A percentile compares a stretch with the other conserved stretches of the same genome.
phyloP scores from a whole-genome alignment of 129 eudicot genomes.

The Artemisia annua region DNA sequence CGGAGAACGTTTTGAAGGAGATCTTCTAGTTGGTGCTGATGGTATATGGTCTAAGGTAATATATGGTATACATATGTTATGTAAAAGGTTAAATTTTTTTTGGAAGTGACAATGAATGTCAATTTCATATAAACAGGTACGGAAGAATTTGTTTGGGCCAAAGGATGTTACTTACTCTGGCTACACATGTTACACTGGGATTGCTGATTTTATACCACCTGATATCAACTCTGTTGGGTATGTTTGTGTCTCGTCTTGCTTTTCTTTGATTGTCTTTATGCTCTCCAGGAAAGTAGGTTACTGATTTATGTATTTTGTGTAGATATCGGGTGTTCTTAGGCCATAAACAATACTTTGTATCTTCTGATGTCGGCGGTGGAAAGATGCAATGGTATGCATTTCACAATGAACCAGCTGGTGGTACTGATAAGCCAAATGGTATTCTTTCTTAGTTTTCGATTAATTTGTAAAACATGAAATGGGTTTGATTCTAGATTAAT shows the following conservation, averaged over 20 bases:
- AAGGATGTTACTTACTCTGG: conserved; percentile 81
- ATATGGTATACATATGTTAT: background rate
- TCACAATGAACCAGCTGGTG: conserved; percentile 90
- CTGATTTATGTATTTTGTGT: conserved; percentile 12
- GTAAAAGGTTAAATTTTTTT: background rate
- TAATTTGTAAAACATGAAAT: conserved; percentile 2
- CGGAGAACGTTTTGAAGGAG: conserved; percentile 85
- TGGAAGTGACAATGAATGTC: background rate
- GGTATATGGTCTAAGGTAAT: conserved; percentile 96
- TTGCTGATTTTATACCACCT: conserved; percentile 94
- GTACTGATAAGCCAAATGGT: conserved; percentile 68
- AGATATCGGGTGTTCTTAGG: conserved; percentile 98
- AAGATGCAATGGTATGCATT: conserved; percentile 99
- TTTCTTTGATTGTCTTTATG: background rate
- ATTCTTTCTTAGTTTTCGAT: conserved; percentile 24
- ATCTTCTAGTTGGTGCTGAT: conserved; percentile 98
- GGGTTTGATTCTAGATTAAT: conserved; percentile 2
- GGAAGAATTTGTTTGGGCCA: conserved; percentile 81
- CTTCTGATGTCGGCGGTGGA: conserved; percentile 98
- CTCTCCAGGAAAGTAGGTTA: background rate
- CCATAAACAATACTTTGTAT: conserved; percentile 96
- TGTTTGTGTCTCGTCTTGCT: conserved; percentile 6
- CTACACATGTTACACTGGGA: conserved; percentile 98
- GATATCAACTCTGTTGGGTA: conserved; percentile 96
- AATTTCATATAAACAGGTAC: conserved; percentile 46